These are phyloP conservation scores for Leishmania amazonensis DNA, from an alignment of 208 protist species.

Conservation along the genomic window DNA sequence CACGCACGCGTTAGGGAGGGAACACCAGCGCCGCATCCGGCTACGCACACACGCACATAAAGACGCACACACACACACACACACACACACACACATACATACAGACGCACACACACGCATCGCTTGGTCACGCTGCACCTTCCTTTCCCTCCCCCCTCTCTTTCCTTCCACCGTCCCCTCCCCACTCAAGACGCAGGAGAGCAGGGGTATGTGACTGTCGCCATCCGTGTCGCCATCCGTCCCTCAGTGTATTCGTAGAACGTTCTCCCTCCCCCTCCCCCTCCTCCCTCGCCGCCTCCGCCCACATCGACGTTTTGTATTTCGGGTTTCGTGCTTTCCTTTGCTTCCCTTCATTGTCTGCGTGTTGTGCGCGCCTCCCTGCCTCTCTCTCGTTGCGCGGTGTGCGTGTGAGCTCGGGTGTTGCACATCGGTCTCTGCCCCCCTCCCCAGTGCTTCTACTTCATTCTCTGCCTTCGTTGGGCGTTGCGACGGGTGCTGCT, in stretches of 20 bases:
- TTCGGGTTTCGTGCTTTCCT: neutral
- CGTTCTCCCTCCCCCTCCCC: neutral
- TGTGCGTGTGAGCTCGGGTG: no score
- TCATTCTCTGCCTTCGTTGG: no score
- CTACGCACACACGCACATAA: neutral
- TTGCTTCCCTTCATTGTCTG: neutral
- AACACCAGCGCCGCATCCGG: constrained; percentile 1
- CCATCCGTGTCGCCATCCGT: neutral
- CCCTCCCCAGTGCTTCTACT: no score
- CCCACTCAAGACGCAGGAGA: neutral
- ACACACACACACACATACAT: neutral
- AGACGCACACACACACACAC: neutral
- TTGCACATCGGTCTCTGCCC: no score
- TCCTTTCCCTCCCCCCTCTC: neutral
- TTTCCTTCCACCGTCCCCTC: neutral
- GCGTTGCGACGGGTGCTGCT: no score
- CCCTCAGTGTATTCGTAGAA: neutral
- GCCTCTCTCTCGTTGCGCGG: no score
- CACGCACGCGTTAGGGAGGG: neutral
- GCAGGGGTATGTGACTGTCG: neutral
- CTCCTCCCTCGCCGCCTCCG: neutral
- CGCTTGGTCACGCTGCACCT: neutral
- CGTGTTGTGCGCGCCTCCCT: neutral
- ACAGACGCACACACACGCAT: neutral
- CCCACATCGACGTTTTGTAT: neutral